Evolutionary conservation across 805 yeast species (phyloP), one percentile per base, ranked within the genome.

Genomic region (Wickerhamomyces rabaulensis): DNA sequence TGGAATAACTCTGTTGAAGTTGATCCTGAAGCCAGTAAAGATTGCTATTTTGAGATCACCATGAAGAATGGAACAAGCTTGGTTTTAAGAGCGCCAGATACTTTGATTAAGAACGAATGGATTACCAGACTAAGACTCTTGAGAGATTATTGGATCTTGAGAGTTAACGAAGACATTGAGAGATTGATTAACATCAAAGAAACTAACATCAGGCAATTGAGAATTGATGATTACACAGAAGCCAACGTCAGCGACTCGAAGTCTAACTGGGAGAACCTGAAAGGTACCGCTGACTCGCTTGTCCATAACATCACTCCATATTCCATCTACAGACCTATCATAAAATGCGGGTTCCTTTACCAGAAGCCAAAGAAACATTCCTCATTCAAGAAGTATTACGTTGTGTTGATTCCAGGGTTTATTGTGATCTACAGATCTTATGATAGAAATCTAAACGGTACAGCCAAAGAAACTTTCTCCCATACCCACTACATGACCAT

Each of bases 311-410:
- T 82, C 19, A 78, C 83, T 10, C 68, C 81, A 4, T 61, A 79
- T 43, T 72, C 92, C 0, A 70, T 84, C 64, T 73, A 80, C 22
- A 76, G 80, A 15, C 73, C 83, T 10, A 65, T 91, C 3, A 66
- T 84, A 20, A 73, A 73, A 66, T 75, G 80, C 49, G 97, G 97
- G 0, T 63, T 70, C 27, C 61, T 92, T 22, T 90, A 76, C 58
- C 80, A 80, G 52, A 91, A 90, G 56, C 73, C 79, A 3, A 79
- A 76, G 48, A 87, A 81, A 58, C 90, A 84, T 58, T 65, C 87
- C 1, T 71, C 78, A 31, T 92, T 91, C 65, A 67, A 64, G 40
- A 78, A 76, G 49, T 79, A 67, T 54, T 83, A 70, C 61, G 87
- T 79, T 9, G 71, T 87, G 1, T 68, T 89, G 15, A 75, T 86